Percentiles rank a stretch among this genome's conserved stretches.
Evolutionary conservation across 208 protist genomes (phyloP).

Genomic region (Tritrichomonas foetus): DNA sequence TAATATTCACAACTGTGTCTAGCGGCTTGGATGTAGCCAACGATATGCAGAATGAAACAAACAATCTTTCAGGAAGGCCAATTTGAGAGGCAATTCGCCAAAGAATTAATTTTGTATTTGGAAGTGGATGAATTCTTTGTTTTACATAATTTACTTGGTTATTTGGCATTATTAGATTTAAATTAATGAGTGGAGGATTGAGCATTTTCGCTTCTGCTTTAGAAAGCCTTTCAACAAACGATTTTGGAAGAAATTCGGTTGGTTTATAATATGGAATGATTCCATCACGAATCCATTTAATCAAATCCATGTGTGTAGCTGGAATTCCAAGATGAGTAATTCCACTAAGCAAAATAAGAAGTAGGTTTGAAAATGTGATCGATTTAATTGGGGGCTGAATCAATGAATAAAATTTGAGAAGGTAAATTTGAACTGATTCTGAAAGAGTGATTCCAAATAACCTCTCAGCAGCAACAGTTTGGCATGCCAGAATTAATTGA

Average conservation of each 20-base stretch:
- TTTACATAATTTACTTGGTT: no score
- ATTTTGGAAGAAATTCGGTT: not conserved
- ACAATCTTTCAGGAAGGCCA: not conserved
- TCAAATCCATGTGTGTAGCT: constrained; percentile 1
- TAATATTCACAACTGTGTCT: not conserved
- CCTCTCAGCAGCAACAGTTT: not conserved
- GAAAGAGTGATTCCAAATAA: not conserved
- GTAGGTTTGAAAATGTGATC: not conserved
- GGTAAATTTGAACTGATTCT: not conserved
- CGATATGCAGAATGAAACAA: not conserved
- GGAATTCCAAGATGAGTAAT: not conserved
- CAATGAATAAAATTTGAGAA: not conserved
- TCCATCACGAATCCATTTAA: not conserved
- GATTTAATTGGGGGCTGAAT: not conserved
- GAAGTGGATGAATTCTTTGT: not conserved
- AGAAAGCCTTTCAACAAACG: not conserved
- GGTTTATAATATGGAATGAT: not conserved
- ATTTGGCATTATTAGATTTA: not conserved
- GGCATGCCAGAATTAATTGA: not conserved
- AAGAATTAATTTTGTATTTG: not conserved
- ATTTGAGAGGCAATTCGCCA: constrained; percentile 4
- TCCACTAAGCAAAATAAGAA: not conserved
- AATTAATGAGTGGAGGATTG: not conserved
- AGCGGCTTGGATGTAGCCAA: not conserved
- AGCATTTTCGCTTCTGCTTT: not conserved